A percentile compares a stretch with the other conserved stretches of the same genome.
These are phyloP conservation scores for Metschnikowia chrysomelidarum DNA, from an alignment of 805 yeast genomes.

Conservation along the genomic window DNA sequence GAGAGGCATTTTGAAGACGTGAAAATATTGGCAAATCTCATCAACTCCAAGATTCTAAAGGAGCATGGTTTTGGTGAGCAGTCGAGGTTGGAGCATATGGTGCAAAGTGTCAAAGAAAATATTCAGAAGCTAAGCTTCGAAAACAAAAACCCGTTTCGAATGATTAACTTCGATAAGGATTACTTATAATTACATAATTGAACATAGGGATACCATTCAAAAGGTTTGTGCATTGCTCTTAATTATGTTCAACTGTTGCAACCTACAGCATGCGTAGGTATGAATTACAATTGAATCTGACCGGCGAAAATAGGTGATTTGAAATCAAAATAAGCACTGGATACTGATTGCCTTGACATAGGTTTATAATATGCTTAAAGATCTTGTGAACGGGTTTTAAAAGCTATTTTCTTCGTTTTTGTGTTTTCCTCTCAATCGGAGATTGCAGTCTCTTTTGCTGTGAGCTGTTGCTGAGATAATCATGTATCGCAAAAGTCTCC, in stretches of 20 bases:
- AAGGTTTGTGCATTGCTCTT: no score
- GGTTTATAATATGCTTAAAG: background rate
- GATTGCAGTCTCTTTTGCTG: constrained; percentile 1
- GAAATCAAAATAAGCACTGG: no score
- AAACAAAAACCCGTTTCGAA: constrained; percentile 33
- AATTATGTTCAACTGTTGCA: no score
- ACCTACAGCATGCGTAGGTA: no score
- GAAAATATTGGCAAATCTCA: constrained; percentile 22
- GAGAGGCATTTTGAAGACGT: constrained; percentile 24
- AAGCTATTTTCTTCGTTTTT: constrained; percentile 2
- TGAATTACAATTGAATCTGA: no score
- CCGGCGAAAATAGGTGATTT: no score
- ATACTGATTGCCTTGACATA: constrained; percentile 1
- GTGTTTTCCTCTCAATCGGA: background rate
- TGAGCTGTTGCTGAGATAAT: no score
- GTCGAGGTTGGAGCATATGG: constrained; percentile 33
- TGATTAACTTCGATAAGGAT: constrained; percentile 39
- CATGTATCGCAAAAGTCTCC: constrained; percentile 9
- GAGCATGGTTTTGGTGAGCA: constrained; percentile 26
- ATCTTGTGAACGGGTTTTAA: background rate
- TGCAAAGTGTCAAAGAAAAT: constrained; percentile 30
- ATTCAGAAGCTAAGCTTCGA: constrained; percentile 28
- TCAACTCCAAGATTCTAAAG: constrained; percentile 20
- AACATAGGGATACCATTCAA: no score
- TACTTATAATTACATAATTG: constrained; percentile 30